A percentile compares a stretch with the other conserved stretches of the same genome.
phyloP scores from a whole-genome alignment of 1,139 yeast species.

The Geotrichum candidum region DNA sequence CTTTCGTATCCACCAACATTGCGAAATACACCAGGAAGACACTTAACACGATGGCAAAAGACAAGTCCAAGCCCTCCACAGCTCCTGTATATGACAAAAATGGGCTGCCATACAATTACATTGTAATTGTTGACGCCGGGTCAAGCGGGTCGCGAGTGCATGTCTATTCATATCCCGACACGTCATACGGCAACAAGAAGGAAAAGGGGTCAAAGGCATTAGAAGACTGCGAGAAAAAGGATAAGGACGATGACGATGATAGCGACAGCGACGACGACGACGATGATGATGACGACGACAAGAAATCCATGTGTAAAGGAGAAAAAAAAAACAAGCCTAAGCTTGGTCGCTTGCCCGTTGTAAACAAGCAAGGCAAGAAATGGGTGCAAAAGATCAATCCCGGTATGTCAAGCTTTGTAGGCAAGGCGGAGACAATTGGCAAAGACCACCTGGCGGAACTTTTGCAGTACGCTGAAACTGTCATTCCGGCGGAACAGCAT shows the following conservation, averaged over 20 bases:
- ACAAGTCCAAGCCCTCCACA: neutral
- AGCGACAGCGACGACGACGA: slow-evolving; percentile 24
- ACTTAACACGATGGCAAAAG: slow-evolving; percentile 1
- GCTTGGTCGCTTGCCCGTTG: slow-evolving; percentile 37
- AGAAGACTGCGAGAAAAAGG: neutral
- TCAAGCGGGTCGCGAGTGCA: slow-evolving; percentile 75
- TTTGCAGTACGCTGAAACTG: slow-evolving; percentile 47
- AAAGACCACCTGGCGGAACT: slow-evolving; percentile 51
- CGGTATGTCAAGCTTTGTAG: slow-evolving; percentile 55
- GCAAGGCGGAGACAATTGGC: slow-evolving; percentile 49
- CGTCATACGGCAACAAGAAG: slow-evolving; percentile 7
- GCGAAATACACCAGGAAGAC: neutral
- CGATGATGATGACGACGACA: slow-evolving; percentile 20
- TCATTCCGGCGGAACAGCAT: slow-evolving; percentile 63
- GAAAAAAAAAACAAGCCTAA: slow-evolving; percentile 15
- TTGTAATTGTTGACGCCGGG: slow-evolving; percentile 76
- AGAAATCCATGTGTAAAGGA: slow-evolving; percentile 14
- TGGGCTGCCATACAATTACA: slow-evolving; percentile 56
- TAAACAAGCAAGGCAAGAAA: slow-evolving; percentile 41
- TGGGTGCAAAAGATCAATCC: slow-evolving; percentile 64
- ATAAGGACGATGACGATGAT: slow-evolving; percentile 19
- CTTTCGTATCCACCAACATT: neutral
- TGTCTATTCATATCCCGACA: slow-evolving; percentile 62
- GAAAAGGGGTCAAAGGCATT: neutral
- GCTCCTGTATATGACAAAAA: slow-evolving; percentile 24